Conservation (phyloP, 768 basidiomycete genomes). For the Lentinula guzmanii region DNA sequence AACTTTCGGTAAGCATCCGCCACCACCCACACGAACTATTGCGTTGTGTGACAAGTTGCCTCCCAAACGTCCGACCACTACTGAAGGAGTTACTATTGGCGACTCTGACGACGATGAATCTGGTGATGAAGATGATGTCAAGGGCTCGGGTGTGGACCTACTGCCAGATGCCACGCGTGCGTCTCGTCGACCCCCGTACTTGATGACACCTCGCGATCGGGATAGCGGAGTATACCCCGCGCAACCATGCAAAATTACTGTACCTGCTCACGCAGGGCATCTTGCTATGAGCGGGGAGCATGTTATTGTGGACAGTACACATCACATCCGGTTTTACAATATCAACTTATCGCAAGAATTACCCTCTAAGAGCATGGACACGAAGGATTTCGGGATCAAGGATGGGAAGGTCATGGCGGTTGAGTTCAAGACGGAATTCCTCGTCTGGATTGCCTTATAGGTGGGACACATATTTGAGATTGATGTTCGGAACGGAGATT, state of each 20-base stretch:
- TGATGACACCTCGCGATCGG: conserved; percentile 11
- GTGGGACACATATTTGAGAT: conserved; percentile 85
- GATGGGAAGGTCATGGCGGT: conserved; percentile 70
- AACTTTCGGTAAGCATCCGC: conserved; percentile 42
- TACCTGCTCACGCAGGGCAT: conserved; percentile 52
- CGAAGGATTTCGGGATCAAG: conserved; percentile 57
- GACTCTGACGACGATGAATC: conserved; percentile 63
- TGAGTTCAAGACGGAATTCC: conserved; percentile 59
- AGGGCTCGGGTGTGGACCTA: not conserved
- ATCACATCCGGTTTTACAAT: conserved; percentile 64
- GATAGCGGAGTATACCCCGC: not conserved
- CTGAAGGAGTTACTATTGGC: conserved; percentile 32
- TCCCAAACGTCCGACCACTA: not conserved
- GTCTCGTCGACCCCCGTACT: conserved; percentile 46
- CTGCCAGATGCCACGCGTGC: conserved; percentile 61
- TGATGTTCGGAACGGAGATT: conserved; percentile 50
- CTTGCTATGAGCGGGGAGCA: conserved; percentile 47
- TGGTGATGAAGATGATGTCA: conserved; percentile 20
- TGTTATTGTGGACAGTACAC: conserved; percentile 50
- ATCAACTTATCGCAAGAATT: conserved; percentile 36
- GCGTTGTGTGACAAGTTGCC: conserved; percentile 66
- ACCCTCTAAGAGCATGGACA: conserved; percentile 48
- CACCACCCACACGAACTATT: conserved; percentile 73
- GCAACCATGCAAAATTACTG: conserved; percentile 33
- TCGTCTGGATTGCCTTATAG: conserved; percentile 87